phyloP scores from a whole-genome alignment of 106 monocot species.

The Iris macrosiphon region DNA sequence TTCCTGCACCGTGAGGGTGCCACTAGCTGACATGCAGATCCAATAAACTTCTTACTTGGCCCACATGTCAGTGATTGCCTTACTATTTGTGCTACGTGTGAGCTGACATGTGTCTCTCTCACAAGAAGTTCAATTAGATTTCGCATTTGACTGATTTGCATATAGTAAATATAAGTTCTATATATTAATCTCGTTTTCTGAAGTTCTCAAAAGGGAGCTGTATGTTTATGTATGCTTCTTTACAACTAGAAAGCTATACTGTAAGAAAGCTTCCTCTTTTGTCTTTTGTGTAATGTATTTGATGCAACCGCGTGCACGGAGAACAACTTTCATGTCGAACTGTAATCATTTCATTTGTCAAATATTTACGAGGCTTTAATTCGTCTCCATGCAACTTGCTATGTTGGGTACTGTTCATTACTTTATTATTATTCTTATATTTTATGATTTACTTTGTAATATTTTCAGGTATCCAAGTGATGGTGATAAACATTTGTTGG shows the following conservation, averaged over 20 bases:
- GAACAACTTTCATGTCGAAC: not conserved
- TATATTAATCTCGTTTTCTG: not conserved
- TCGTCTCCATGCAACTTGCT: not conserved
- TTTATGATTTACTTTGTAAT: not conserved
- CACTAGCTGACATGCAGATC: too few species aligned
- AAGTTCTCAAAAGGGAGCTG: not conserved
- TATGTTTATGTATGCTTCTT: not conserved
- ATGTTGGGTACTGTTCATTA: not conserved
- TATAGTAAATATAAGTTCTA: not conserved
- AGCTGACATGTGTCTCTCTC: not conserved
- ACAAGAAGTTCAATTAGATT: too few species aligned
- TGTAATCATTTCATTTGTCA: not conserved
- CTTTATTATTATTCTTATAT: not conserved
- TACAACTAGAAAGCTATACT: slow-evolving; percentile 23
- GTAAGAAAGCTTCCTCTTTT: slow-evolving; percentile 6
- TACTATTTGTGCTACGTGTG: not conserved
- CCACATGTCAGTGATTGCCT: not conserved
- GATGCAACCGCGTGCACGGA: not conserved
- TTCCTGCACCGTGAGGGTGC: too few species aligned
- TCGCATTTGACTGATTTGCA: not conserved
- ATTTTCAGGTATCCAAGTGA: slow-evolving; percentile 90
- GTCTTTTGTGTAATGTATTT: not conserved
- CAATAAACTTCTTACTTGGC: too few species aligned
- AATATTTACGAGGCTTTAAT: not conserved
- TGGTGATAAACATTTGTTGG: slow-evolving; percentile 96